Percentiles rank a stretch among this genome's conserved stretches.
phyloP scores from a whole-genome alignment of 805 yeast species.

The Limtongozyma cylindracea region DNA sequence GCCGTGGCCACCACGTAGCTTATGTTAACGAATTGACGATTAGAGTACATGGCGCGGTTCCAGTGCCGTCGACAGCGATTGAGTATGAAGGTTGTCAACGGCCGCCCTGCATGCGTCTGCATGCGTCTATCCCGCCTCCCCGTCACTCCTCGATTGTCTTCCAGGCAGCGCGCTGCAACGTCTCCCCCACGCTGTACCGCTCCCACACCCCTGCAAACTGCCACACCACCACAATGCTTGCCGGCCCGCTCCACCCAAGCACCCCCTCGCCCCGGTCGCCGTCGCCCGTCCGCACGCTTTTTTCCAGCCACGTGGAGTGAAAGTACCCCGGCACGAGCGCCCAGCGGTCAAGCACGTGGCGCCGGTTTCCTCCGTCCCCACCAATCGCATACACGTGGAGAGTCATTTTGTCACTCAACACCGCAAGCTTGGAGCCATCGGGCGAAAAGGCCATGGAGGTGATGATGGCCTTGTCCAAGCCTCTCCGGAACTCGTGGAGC shows the following conservation, averaged over 20 bases:
- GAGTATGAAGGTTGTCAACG: no score
- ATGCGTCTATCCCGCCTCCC: no score
- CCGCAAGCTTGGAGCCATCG: slow-evolving; percentile 52
- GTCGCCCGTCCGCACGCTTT: slow-evolving; percentile 5
- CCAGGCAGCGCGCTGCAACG: slow-evolving; percentile 50
- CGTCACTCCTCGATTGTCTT: slow-evolving; percentile 21
- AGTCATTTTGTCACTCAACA: slow-evolving; percentile 73
- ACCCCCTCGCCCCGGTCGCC: slow-evolving; percentile 8
- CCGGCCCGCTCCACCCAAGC: slow-evolving; percentile 56
- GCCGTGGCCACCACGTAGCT: no score
- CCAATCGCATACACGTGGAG: slow-evolving; percentile 41
- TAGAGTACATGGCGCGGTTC: no score
- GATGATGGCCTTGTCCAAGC: slow-evolving; percentile 63
- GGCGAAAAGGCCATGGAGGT: slow-evolving; percentile 72
- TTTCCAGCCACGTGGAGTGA: slow-evolving; percentile 73
- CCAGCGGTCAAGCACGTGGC: slow-evolving; percentile 36
- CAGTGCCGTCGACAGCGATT: no score
- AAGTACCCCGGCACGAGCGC: slow-evolving; percentile 43
- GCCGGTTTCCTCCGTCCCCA: slow-evolving; percentile 15
- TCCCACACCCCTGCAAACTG: slow-evolving; percentile 58
- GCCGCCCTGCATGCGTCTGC: no score
- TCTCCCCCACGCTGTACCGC: slow-evolving; percentile 52
- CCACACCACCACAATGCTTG: slow-evolving; percentile 62
- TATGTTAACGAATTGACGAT: no score
- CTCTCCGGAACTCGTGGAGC: slow-evolving; percentile 72